Conservation (phyloP, 768 basidiomycete species). For the Leccinum pellstonianum region DNA sequence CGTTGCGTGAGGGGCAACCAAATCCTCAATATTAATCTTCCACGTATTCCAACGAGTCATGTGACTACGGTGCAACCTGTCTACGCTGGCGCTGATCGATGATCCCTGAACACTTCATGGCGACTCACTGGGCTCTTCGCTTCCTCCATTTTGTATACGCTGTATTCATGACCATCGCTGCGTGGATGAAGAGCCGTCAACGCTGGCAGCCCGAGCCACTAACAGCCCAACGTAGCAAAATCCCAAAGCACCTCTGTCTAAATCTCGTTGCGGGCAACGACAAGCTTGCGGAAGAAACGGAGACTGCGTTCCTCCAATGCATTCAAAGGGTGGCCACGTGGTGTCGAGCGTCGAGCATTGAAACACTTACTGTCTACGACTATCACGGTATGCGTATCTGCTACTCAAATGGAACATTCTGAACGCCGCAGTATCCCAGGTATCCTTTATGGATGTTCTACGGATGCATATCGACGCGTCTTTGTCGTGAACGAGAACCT, state of each 20-base stretch:
- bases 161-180: slow-evolving; percentile 39
- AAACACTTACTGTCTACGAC: slow-evolving; percentile 70
- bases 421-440: slow-evolving; percentile 33
- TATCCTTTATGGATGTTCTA: slow-evolving; percentile 38
- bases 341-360: slow-evolving; percentile 63
- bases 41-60: slow-evolving; percentile 24
- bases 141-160: slow-evolving; percentile 60
- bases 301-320: slow-evolving; percentile 49
- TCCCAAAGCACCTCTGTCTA: slow-evolving; percentile 67
- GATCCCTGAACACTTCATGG: slow-evolving; percentile 22
- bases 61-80: slow-evolving; percentile 14
- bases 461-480: slow-evolving; percentile 42
- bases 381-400: slow-evolving; percentile 52
- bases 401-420: background rate
- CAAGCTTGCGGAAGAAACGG: slow-evolving; percentile 35
- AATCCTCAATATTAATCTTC: background rate
- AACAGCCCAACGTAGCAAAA: slow-evolving; percentile 48
- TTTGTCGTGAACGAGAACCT: slow-evolving; percentile 23
- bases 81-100: slow-evolving; percentile 2
- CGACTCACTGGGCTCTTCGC: slow-evolving; percentile 48
- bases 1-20: no score
- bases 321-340: slow-evolving; percentile 54
- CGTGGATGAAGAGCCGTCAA: slow-evolving; percentile 40
- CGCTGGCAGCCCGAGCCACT: slow-evolving; percentile 47
- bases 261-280: slow-evolving; percentile 51